Base-by-base conservation (phyloP, 305 asterid species). In the Solanum aculeatissimum region DNA sequence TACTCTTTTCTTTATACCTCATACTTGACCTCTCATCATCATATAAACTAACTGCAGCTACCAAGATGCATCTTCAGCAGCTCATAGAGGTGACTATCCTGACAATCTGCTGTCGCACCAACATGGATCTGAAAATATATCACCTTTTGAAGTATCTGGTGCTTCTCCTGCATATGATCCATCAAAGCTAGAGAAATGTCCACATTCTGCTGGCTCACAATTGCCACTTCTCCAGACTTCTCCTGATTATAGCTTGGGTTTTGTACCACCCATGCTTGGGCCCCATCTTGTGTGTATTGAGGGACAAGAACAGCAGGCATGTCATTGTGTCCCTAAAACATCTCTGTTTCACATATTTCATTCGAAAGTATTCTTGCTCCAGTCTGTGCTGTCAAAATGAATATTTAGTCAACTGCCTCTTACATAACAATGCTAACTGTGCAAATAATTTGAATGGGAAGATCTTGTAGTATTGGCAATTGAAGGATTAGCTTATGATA, bases 251-350 rank as follows among this genome's bases (percentile, higher is more conserved):
- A 85, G 89, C 83, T 86, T 90, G 71, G 89, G 90, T 71, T 60
- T 87, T 83, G 62, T 81, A 84, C 92, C 92, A 47, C 92, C 93
- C 7, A 42, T 80, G 83, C 40, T 80, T 23, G 92, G 90, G 51
- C 87, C 92, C 45, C 90, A 84, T 70, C 84, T 84, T 84, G 89
- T 90, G 45, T 91, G 88, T 80, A 78, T 82, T 42, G 92, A 92
- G 86, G 91, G 90, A 86, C 84, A 87, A 55, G 95, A 92, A 81
- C 87, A 84, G 53, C 89, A 87, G 88, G 92, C 85, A 87, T 83
- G 85, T 68, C 62, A 42, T 0, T 53, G 3, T 83, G n/a, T 42
- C 29, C 51, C 55, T 83, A 83, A 68, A 18, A 66, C 11, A 65
- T 38, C 38, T 83, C 69, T 51, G 49, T 19, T 21, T 70, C 55